Base-by-base conservation (phyloP, 164 flowering plant genomes). In the Chloranthus sessilifolius region DNA sequence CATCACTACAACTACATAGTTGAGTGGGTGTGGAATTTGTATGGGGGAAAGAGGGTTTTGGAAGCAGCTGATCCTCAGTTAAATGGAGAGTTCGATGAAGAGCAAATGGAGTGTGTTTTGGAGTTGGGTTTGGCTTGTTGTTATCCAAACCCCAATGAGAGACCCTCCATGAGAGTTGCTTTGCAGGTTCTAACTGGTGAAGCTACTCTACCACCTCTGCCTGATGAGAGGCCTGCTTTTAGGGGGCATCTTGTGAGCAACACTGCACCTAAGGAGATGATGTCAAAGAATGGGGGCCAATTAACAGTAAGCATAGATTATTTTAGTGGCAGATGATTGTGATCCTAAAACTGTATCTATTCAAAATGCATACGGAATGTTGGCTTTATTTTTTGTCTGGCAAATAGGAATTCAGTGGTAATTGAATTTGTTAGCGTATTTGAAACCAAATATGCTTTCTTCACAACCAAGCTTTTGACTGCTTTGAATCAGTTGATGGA, bases 141-240 rank as follows among this genome's bases (percentile, higher is more conserved):
- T 39, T 41, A 53, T 41, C 58, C 48, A 5, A 68, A 78, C 40
- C 84, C 82, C 7, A n/a, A 59, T 40, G n/a, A 61, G 16, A 67
- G 90, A 51, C 86, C 86, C 0, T 59, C 72, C 38, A 83, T 53
- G 48, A 53, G 58, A 15, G 20, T 53, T 27, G 39, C 17, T 22
- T 21, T 53, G 39, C 74, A 70, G 52, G 71, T 82, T 45, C 65
- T 79, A 1, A 62, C 38, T 8, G 80, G 81, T 19, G 85, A 77
- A 58, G 71, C 65, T 3, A 38, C 40, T 25, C 71, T 76, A 1
- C 81, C 76, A 2, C 8, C 9, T 3, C 56, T 71, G 4, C 82
- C 84, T 0, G 10, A 7, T 2, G 71, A 77, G 31, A 72, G 64
- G 46, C 80, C 82, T 4, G 47, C 68, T 0, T 78, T 76, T 38